phyloP scores from a whole-genome alignment of 768 basidiomycete species.

The Calocera cornea region DNA sequence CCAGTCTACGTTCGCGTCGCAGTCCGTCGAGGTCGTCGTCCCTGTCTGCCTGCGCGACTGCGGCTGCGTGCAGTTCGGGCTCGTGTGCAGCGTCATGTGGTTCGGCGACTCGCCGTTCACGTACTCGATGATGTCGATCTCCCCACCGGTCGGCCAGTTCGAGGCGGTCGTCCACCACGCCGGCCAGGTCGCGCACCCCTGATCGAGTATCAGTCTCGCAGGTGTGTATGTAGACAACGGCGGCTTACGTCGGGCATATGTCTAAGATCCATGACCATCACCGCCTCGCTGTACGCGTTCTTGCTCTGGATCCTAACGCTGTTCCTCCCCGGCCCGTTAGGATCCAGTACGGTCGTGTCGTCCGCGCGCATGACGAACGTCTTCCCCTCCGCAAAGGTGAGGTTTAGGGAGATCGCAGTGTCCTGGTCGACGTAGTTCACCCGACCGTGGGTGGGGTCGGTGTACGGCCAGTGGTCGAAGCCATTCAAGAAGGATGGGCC shows the following conservation, averaged over 20 bases:
- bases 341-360: conserved; percentile 25
- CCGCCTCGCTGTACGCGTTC: conserved; percentile 27
- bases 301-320: conserved; percentile 42
- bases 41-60: conserved; percentile 33
- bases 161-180: conserved; percentile 47
- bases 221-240: neutral
- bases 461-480: conserved; percentile 37
- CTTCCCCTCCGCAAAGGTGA: conserved; percentile 26
- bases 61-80: conserved; percentile 35
- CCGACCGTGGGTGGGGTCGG: conserved; percentile 55
- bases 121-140: conserved; percentile 46
- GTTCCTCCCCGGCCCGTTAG: conserved; percentile 36
- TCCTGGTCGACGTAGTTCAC: conserved; percentile 42
- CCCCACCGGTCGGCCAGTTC: conserved; percentile 27
- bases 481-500: conserved; percentile 33
- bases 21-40: conserved; percentile 28
- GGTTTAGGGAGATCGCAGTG: conserved; percentile 31
- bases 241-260: conserved; percentile 39
- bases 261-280: conserved; percentile 38
- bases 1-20: conserved; percentile 36
- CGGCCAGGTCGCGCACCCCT: conserved; percentile 38
- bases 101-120: conserved; percentile 38
- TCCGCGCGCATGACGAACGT: conserved; percentile 51
- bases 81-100: conserved; percentile 43
- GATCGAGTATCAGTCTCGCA: neutral